phyloP scores from a whole-genome alignment of 352 stramenopile genomes.

The Aphanomyces cochlioides region DNA sequence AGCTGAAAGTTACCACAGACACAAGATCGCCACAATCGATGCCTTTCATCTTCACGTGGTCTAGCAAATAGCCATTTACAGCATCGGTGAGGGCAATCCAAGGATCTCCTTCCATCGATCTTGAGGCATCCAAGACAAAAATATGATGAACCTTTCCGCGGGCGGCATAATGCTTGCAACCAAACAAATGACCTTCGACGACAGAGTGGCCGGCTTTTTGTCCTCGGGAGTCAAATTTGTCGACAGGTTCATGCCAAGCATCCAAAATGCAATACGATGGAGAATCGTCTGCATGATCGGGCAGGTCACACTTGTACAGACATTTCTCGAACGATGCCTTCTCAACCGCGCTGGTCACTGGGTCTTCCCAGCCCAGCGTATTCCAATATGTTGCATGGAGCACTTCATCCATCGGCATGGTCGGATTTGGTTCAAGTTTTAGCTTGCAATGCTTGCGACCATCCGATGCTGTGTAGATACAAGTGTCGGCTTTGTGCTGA shows the following conservation, averaged over 20 bases:
- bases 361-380: slow-evolving; percentile 69
- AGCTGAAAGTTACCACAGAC: slow-evolving; percentile 69
- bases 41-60: slow-evolving; percentile 49
- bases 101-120: slow-evolving; percentile 60
- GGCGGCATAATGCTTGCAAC: slow-evolving; percentile 55
- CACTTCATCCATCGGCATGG: slow-evolving; percentile 58
- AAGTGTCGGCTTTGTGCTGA: slow-evolving; percentile 37
- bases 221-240: neutral
- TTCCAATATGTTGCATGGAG: slow-evolving; percentile 76
- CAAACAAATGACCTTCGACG: slow-evolving; percentile 65
- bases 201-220: slow-evolving; percentile 35
- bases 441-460: slow-evolving; percentile 47
- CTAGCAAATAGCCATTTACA: slow-evolving; percentile 61
- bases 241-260: slow-evolving; percentile 48
- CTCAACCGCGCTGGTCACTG: slow-evolving; percentile 52
- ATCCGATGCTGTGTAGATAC: slow-evolving; percentile 50
- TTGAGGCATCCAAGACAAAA: slow-evolving; percentile 75
- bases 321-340: slow-evolving; percentile 65
- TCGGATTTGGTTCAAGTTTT: slow-evolving; percentile 50
- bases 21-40: slow-evolving; percentile 50
- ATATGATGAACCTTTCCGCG: slow-evolving; percentile 66
- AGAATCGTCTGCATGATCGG: slow-evolving; percentile 54
- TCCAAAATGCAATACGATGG: slow-evolving; percentile 56
- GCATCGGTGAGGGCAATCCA: slow-evolving; percentile 59
- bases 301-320: slow-evolving; percentile 61